These are phyloP conservation scores for Alisma plantagoaquatica DNA, from an alignment of 106 monocot genomes.

Conservation along the genomic window DNA sequence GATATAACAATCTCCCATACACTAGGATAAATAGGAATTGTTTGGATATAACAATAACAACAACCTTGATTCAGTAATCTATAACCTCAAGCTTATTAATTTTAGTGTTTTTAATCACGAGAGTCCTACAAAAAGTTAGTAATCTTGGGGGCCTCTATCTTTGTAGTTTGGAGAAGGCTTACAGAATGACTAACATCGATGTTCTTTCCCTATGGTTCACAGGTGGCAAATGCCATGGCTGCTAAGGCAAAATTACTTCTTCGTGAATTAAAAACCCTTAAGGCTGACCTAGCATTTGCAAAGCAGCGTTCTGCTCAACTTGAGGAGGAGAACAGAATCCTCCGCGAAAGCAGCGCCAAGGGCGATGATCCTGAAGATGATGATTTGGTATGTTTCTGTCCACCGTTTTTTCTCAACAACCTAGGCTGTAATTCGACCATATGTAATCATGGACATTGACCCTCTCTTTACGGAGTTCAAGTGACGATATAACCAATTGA, in stretches of 20 bases:
- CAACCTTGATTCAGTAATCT: neutral
- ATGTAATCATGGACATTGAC: no score
- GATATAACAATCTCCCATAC: no score
- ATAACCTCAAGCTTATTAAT: neutral
- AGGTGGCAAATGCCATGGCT: constrained; percentile 97
- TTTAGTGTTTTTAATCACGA: neutral
- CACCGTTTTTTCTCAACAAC: neutral
- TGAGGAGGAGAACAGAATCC: constrained; percentile 82
- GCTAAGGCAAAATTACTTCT: constrained; percentile 83
- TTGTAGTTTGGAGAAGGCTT: no score
- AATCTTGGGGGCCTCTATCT: no score
- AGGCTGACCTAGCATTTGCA: constrained; percentile 86
- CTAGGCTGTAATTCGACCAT: no score
- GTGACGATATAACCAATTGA: no score
- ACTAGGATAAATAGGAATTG: no score
- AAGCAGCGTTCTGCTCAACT: constrained; percentile 80
- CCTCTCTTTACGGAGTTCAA: no score
- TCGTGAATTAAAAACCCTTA: constrained; percentile 79
- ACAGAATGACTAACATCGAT: neutral
- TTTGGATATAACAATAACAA: no score
- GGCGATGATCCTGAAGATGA: constrained; percentile 62
- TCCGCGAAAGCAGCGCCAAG: constrained; percentile 58
- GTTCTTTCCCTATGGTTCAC: neutral
- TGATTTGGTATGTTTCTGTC: constrained; percentile 47
- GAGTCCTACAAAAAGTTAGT: no score